Evolutionary conservation across 805 yeast species (phyloP).

Genomic region (Sungouiella thailandica): DNA sequence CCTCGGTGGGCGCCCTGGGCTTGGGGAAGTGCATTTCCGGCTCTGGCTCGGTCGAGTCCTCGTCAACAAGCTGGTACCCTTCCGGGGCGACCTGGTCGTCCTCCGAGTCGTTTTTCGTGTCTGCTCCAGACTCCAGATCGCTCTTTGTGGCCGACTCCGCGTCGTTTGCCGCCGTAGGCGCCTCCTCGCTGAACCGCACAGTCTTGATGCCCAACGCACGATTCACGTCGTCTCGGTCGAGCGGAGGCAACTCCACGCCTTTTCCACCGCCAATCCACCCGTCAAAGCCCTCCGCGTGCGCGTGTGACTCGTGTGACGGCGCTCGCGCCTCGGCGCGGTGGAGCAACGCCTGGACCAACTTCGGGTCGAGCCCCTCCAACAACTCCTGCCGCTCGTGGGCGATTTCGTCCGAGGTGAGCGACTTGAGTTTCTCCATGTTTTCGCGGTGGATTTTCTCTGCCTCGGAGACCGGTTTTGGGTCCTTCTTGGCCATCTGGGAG

Average conservation of each 20-base stretch:
- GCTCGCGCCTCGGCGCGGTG: constrained; percentile 50
- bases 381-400: constrained; percentile 62
- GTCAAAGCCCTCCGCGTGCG: constrained; percentile 37
- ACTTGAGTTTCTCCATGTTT: constrained; percentile 55
- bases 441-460: constrained; percentile 74
- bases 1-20: constrained; percentile 31
- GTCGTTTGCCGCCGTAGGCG: constrained; percentile 4
- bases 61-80: constrained; percentile 37
- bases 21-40: constrained; percentile 62
- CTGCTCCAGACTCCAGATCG: constrained; percentile 25
- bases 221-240: constrained; percentile 33
- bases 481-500: constrained; percentile 2
- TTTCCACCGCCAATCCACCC: constrained; percentile 41
- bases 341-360: constrained; percentile 53
- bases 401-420: constrained; percentile 65
- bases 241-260: constrained; percentile 28
- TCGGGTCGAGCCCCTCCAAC: constrained; percentile 62
- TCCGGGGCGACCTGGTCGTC: constrained; percentile 36
- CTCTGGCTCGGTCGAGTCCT: constrained; percentile 39
- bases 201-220: constrained; percentile 30
- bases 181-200: constrained; percentile 14
- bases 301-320: too few relatives aligned
- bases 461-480: constrained; percentile 40
- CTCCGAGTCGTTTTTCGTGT: constrained; percentile 27
- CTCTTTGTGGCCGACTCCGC: constrained; percentile 18